These are phyloP conservation scores for Dictyostelium citrinum DNA, from an alignment of 78 protist species.

Conservation along the genomic window DNA sequence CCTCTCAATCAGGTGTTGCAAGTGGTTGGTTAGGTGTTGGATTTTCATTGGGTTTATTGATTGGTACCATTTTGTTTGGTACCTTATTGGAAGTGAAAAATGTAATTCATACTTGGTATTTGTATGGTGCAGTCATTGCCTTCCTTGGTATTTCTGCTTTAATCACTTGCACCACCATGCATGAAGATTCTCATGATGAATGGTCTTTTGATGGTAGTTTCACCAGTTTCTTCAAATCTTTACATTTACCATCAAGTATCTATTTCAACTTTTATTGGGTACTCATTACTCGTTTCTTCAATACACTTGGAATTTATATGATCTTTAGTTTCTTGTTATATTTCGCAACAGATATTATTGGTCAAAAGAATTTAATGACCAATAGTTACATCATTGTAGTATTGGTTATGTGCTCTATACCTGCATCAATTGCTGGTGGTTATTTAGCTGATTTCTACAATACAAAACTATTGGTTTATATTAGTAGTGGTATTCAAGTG, in stretches of 20 bases:
- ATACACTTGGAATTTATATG: slow-evolving; percentile 38
- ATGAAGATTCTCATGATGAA: slow-evolving; percentile 32
- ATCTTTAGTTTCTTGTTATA: slow-evolving; percentile 11
- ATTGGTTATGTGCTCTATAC: slow-evolving; percentile 3
- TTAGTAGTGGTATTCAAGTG: slow-evolving; percentile 3
- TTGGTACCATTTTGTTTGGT: slow-evolving; percentile 28
- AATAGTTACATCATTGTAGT: not conserved
- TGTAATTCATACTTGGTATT: not conserved
- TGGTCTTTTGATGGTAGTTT: slow-evolving; percentile 15
- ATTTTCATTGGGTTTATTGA: slow-evolving; percentile 35
- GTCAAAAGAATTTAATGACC: not conserved
- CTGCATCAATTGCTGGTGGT: slow-evolving; percentile 60
- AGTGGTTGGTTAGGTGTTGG: slow-evolving; percentile 74
- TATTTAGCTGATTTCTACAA: slow-evolving; percentile 40
- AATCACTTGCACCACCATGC: not conserved
- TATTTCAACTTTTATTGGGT: slow-evolving; percentile 71
- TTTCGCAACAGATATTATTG: not conserved
- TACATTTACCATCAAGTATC: slow-evolving; percentile 14
- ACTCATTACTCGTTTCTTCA: slow-evolving; percentile 43
- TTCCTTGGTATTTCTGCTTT: not conserved
- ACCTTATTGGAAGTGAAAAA: not conserved
- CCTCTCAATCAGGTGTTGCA: slow-evolving; percentile 38
- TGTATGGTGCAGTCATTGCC: not conserved
- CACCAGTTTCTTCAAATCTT: not conserved
- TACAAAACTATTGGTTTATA: slow-evolving; percentile 45